These are phyloP conservation scores for Fusarium pilosicola DNA, from an alignment of 2,329 filamentous ascomycete species.

Conservation along the genomic window DNA sequence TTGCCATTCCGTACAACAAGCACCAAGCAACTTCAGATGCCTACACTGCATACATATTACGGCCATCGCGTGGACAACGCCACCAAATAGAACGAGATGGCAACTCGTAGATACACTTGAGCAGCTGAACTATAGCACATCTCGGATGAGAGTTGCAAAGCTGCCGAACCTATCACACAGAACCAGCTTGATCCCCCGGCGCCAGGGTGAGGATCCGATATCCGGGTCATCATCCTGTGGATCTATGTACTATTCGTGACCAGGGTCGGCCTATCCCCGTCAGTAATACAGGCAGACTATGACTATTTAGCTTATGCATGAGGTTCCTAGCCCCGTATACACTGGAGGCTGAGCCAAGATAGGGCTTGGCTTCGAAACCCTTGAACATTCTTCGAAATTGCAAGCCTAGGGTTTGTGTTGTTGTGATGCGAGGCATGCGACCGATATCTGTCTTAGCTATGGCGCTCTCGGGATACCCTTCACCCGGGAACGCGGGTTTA, in stretches of 20 bases:
- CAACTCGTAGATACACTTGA: conserved; percentile 25
- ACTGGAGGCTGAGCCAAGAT: conserved; percentile 12
- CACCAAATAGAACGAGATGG: conserved; percentile 21
- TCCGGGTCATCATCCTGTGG: conserved; percentile 20
- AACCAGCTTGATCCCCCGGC: neutral
- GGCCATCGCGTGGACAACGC: conserved; percentile 18
- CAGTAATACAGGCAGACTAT: conserved; percentile 16
- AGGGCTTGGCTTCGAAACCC: conserved; percentile 8
- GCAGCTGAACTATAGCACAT: conserved; percentile 14
- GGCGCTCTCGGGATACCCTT: conserved; percentile 9
- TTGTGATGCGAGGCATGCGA: conserved; percentile 2
- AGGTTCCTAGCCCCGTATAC: conserved; percentile 17
- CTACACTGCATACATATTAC: conserved; percentile 13
- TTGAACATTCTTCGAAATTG: conserved; percentile 3
- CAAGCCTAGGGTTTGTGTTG: conserved; percentile 3
- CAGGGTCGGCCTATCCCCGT: conserved; percentile 18
- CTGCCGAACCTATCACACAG: conserved; percentile 18
- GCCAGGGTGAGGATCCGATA: conserved; percentile 5
- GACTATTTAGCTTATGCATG: conserved; percentile 21
- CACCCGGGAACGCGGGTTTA: conserved; percentile 24
- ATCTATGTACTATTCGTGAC: conserved; percentile 16
- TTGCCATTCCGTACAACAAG: conserved; percentile 27
- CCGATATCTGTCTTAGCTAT: conserved; percentile 18
- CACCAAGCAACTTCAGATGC: conserved; percentile 19
- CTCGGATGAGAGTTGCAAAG: conserved; percentile 22